Base-by-base conservation (phyloP, 352 stramenopile genomes). In the Globisporangium cystogenes region DNA sequence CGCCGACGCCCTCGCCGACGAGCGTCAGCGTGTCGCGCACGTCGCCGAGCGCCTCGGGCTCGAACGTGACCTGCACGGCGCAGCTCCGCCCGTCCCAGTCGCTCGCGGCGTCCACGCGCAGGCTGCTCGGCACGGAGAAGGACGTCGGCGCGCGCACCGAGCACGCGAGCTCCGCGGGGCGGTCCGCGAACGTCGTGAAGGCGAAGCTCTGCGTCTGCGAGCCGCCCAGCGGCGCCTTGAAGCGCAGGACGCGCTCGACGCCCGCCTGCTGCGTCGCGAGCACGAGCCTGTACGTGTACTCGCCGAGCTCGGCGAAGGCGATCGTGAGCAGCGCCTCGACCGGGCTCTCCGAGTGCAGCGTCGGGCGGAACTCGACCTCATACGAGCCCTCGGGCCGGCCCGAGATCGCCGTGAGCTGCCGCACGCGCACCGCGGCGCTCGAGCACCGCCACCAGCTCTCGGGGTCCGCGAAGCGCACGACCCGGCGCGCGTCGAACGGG, bases 321-420 rank as follows among this genome's bases (percentile, higher is more conserved):
- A 97, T 93, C 0, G 65, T 81, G n/a, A 96, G 54, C 7, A 56
- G 60, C 2, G 68, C 73, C n/a, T 96, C 78, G 2, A 58, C 58
- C 0, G 72, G 67, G 6, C 61, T 44, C 0, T 61, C 60, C 0
- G 55, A 72, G 24, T 90, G 72, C 27, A 96, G 33, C 7, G 84
- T 78, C 7, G 90, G 90, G 14, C 90, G 73, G 61, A 95, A 97
- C 55, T 97, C 86, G 23, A 97, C 68, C 48, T 96, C 90, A 55
- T 93, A 97, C 11, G 70, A 68, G 1, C 90, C 87, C 63, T 97
- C 90, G 0, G 74, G 53, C 35, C 72, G 81, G 4, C 70, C 82
- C 26, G 60, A 81, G 48, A 96, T 88, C 23, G 76, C 72, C 4
- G 59, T 77, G 7, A 97, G 42, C 45, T 91, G 72, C 3, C 65